Base-by-base conservation (phyloP, 768 basidiomycete genomes). In the Heimioporus sp. region DNA sequence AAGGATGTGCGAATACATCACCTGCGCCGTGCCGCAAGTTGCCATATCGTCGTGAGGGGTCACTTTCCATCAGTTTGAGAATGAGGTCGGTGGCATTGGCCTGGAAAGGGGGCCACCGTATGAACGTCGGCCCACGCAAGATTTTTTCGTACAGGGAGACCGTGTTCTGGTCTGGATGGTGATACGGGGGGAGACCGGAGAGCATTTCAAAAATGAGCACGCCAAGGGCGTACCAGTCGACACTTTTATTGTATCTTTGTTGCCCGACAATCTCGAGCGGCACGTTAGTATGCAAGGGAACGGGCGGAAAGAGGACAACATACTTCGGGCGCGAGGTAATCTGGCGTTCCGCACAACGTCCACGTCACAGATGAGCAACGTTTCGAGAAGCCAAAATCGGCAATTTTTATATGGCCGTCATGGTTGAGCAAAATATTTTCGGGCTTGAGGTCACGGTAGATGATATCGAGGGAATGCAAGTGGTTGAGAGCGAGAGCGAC, bases 151-250 rank as follows among this genome's bases (percentile, higher is more conserved):
- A 98, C 38, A 98, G 80, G 40, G 82, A 74, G 61, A 95, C 82
- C 19, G 90, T 95, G 63, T 92, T 90, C 43, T 76, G 82, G 65
- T 92, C 91, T 21, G 80, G 75, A 67, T 90, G 87, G 71, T 97
- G 95, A 75, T 93, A 98, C 0, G 97, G 97, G 24, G 95, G 92
- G 24, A 89, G 85, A 9, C 97, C 97, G 0, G 90, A 93, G 40
- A 99, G 80, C 95, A 98, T 98, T 72, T 99, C 97, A 67, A 90
- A 99, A 50, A 95, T 89, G 54, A 99, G 84, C 49, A 99, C 92
- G 46, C 97, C 97, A 46, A 98, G 81, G 1, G 97, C 96, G 73
- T 98, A 99, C 95, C 95, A 99, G 65, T 99, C 97, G 2, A 98
- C 96, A 51, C 86, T 88, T 69, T 97, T 96, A 66, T 95, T 96